Evolutionary conservation across 2,329 filamentous ascomycete genomes (phyloP), one percentile per base, ranked within the genome.

Genomic region (Amauroascus niger): DNA sequence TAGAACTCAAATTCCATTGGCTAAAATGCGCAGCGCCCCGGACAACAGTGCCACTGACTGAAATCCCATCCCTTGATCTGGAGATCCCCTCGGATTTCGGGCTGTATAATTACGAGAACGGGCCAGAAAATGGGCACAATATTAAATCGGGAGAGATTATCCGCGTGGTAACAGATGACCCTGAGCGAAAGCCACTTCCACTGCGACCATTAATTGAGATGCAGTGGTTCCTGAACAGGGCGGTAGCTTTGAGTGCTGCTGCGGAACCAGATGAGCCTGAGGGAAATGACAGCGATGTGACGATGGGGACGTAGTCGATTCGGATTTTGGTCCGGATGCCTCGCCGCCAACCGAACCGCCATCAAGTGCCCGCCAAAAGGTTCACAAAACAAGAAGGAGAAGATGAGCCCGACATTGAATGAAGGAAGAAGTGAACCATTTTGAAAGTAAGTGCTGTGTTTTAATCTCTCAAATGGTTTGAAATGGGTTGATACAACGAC

Each of bases 191-290:
- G 41, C 28, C 43, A n/a, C 43, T 46, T 18, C 43, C 43, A 30
- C 24, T 32, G 6, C 22, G n/a, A 14, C 13, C 43, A 8, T n/a
- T 49, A 13, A 49, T 49, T 5, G 46, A 49, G 32, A 20, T 49
- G 16, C 46, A 37, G 11, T 49, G 30, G 30, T n/a, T 49, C 2
- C n/a, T 49, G 28, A 49, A 49, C n/a, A 33, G 46, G 18, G 46
- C 18, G 20, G 46, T 22, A n/a, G 33, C 46, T 4, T 9, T 49
- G 8, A 35, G 28, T 20, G 45, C 9, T 33, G 45, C 45, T 20
- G 30, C 46, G 14, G 32, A 37, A 24, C 6, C 16, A 33, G 14
- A 49, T 20, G 16, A 22, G 8, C 5, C 6, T 11, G 46, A 37
- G 3, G 30, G 37, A 14, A 16, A 37, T 49, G 46, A 49, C 30